phyloP scores from a whole-genome alignment of 2,329 filamentous ascomycete genomes.

The Atkinsonella texensis region DNA sequence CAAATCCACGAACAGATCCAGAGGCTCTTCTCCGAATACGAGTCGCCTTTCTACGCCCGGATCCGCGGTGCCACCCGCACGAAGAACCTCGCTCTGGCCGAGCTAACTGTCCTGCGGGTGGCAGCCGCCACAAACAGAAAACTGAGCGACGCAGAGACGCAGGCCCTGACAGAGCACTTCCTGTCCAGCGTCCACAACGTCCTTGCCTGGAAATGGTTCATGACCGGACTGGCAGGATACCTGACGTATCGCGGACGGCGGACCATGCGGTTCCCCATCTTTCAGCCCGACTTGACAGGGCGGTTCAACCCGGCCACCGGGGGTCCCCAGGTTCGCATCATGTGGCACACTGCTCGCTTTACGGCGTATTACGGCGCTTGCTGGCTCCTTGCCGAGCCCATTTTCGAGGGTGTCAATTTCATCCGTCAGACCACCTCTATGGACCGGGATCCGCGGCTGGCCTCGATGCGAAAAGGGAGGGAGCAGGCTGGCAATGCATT shows the following conservation, averaged over 20 bases:
- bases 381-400: slow-evolving; percentile 14
- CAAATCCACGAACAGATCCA: slow-evolving; percentile 20
- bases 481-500: slow-evolving; percentile 8
- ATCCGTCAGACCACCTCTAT: slow-evolving; percentile 13
- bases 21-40: slow-evolving; percentile 20
- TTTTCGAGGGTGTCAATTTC: slow-evolving; percentile 20
- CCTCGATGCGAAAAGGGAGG: slow-evolving; percentile 12
- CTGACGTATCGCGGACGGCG: slow-evolving; percentile 17
- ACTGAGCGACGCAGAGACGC: slow-evolving; percentile 24
- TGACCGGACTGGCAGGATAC: slow-evolving; percentile 13
- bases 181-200: slow-evolving; percentile 20
- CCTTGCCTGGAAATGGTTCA: slow-evolving; percentile 17
- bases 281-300: slow-evolving; percentile 18
- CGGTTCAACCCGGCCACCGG: slow-evolving; percentile 20
- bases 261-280: slow-evolving; percentile 29
- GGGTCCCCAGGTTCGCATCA: slow-evolving; percentile 13
- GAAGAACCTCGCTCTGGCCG: slow-evolving; percentile 18
- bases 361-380: slow-evolving; percentile 18
- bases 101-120: slow-evolving; percentile 16
- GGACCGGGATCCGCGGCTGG: slow-evolving; percentile 18
- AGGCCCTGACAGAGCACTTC: slow-evolving; percentile 22
- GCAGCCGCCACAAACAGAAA: slow-evolving; percentile 18
- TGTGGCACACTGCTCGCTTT: slow-evolving; percentile 27
- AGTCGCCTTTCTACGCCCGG: slow-evolving; percentile 20
- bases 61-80: slow-evolving; percentile 17